Evolutionary conservation across 768 basidiomycete genomes (phyloP).

Genomic region (Collybia nuda): DNA sequence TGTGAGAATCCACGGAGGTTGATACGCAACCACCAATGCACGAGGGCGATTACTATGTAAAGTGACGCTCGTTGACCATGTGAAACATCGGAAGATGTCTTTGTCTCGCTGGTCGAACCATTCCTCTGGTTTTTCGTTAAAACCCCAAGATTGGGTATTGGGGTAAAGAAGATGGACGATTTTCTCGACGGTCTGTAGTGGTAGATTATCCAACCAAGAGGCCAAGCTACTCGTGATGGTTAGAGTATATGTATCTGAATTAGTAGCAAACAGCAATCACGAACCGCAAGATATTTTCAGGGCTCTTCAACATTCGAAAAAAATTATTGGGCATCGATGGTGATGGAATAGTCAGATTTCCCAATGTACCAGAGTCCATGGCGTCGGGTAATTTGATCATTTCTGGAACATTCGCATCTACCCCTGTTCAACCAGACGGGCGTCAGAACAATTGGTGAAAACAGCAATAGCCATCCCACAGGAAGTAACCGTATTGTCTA

Average conservation of each 20-base stretch:
- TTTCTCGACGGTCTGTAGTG: slow-evolving; percentile 50
- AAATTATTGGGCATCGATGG: slow-evolving; percentile 34
- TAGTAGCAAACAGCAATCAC: slow-evolving; percentile 1
- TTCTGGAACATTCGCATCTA: slow-evolving; percentile 34
- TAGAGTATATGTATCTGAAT: neutral
- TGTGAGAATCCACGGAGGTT: slow-evolving; percentile 61
- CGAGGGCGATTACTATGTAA: too few relatives aligned
- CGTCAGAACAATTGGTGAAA: neutral
- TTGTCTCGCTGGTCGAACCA: slow-evolving; percentile 32
- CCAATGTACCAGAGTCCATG: slow-evolving; percentile 23
- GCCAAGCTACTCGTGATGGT: slow-evolving; percentile 33
- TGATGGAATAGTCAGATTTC: slow-evolving; percentile 44
- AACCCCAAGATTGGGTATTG: slow-evolving; percentile 29
- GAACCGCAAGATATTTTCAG: slow-evolving; percentile 44
- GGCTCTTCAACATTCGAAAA: slow-evolving; percentile 30
- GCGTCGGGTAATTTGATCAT: slow-evolving; percentile 2
- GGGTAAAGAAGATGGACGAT: slow-evolving; percentile 46
- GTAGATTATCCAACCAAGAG: slow-evolving; percentile 50
- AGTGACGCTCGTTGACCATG: slow-evolving; percentile 30
- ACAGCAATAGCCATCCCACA: slow-evolving; percentile 29
- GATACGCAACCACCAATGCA: slow-evolving; percentile 53
- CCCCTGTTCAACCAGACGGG: slow-evolving; percentile 34
- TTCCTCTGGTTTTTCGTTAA: slow-evolving; percentile 4
- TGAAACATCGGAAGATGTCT: slow-evolving; percentile 43
- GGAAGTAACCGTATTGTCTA: slow-evolving; percentile 30